Base-by-base conservation (phyloP, 805 yeast species). In the Yarrowia keelungensis region DNA sequence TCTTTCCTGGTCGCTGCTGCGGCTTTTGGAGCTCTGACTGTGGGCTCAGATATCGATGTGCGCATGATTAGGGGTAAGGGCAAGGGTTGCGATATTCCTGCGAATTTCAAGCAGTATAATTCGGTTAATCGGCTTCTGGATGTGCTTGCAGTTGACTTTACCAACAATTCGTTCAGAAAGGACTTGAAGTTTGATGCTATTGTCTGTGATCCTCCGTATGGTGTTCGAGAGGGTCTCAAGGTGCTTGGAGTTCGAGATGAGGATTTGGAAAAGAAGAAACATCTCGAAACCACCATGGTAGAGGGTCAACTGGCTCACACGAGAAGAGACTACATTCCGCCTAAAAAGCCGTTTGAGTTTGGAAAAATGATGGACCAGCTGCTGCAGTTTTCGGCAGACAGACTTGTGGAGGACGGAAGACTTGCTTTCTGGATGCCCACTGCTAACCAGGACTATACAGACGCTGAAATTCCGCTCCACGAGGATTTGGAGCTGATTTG, bases 351-450 rank as follows among this genome's bases (percentile, higher is more conserved):
- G 0, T 92, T 92, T 75, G 89, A 90, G 69, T 82, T 95, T 72
- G 91, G 90, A 71, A 81, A 86, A 53, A 80, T 95, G 72, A 80
- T 95, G 47, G 91, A 89, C 73, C 98, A 94, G 75, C 80, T 95
- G 45, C 80, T 95, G 49, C 77, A 82, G 22, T 95, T 89, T 81
- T 84, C 97, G 0, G 86, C 92, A 2, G 81, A 83, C 14, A 84
- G 93, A 73, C 81, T 95, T 67, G 90, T 90, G 0, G 79, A 86
- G 2, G 86, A 85, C 8, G 97, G 98, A 0, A 81, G 98, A 71
- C 81, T 95, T 43, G 91, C 95, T 36, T 93, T 92, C 77, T 95
- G 99, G 99, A 91, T 93, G 95, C 99, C 99, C 0, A 89, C 97
- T 0, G 97, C 97, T 0, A 92, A 93, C 76, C 97, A 91, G 74